These are phyloP conservation scores for Borealophlyctis nickersoniae DNA, from an alignment of 192 early-diverging fungal species.

Conservation along the genomic window DNA sequence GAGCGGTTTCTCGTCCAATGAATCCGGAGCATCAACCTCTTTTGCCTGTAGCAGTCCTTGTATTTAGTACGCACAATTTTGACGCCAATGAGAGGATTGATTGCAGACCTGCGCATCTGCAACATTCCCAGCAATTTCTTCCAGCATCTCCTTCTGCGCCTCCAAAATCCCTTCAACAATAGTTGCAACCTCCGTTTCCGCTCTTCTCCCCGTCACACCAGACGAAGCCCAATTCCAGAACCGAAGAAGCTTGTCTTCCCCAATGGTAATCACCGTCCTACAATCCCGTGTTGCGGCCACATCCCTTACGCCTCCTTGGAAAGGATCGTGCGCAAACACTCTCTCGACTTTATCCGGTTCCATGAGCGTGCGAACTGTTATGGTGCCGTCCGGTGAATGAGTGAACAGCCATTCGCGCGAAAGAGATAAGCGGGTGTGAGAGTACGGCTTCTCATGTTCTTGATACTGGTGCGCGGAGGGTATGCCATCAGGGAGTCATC, in stretches of 20 bases:
- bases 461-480: conserved; percentile 30
- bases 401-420: conserved; percentile 47
- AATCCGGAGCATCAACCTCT: neutral
- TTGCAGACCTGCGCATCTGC: neutral
- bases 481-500: neutral
- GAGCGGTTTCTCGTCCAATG: neutral
- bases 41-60: no score
- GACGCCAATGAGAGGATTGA: neutral
- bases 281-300: conserved; percentile 37
- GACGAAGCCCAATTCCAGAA: conserved; percentile 52
- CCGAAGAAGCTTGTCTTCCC: conserved; percentile 40
- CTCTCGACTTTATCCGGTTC: conserved; percentile 47
- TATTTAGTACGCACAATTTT: no score
- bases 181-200: conserved; percentile 35
- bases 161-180: conserved; percentile 28
- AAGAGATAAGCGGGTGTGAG: conserved; percentile 16
- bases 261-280: conserved; percentile 33
- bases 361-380: conserved; percentile 44
- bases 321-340: conserved; percentile 40
- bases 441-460: conserved; percentile 36
- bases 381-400: conserved; percentile 37
- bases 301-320: conserved; percentile 36
- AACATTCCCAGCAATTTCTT: neutral
- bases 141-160: conserved; percentile 9
- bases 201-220: conserved; percentile 41